Evolutionary conservation across 495 filamentous ascomycete species (phyloP), one percentile per base, ranked within the genome.

Genomic region (Podospora pseudocomata): DNA sequence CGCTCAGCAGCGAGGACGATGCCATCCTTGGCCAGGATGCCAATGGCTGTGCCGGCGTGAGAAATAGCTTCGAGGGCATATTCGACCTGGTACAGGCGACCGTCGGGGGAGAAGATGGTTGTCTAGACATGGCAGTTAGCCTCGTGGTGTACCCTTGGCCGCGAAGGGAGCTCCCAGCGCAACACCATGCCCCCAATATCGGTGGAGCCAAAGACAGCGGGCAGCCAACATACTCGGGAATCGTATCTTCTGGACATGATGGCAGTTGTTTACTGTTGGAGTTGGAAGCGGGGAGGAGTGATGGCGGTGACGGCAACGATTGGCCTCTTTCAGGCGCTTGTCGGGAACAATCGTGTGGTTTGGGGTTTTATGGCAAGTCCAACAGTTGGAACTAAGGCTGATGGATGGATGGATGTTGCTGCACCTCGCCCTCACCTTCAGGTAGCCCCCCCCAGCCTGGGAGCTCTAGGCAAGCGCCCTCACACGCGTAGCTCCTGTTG

Each of bases 21-120:
- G 75, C 95, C 95, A 88, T 99, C 95, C 79, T 93, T 93, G 65
- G 95, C 94, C 70, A 99, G 86, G 74, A 99, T 97, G 61, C 95
- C 95, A 68, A 99, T 87, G 68, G 95, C 95, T 26, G 95, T 99
- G 67, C 95, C 95, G 69, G 95, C 95, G 75, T 99, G 96, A 60
- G 96, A 98, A 76, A 99, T 99, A 74, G 95, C 95, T 78, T 99
- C 95, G 23, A 99, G 88, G 16, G 95, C 95, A 87, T 99, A 99
- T 87, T 99, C 95, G 72, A 99, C 95, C 82, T 99, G 95, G 81
- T 99, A 99, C 64, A 99, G 87, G 73, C 95, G 93, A 64, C 95
- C 95, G 82, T 99, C 95, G 69, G 95, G 95, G 62, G 95, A 99
- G 87, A 99, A 99, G 85, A 98, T 99, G 80, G 95, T 99, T 72